Evolutionary conservation across 305 asterid species (phyloP).

Genomic region (Solanum hybrid): DNA sequence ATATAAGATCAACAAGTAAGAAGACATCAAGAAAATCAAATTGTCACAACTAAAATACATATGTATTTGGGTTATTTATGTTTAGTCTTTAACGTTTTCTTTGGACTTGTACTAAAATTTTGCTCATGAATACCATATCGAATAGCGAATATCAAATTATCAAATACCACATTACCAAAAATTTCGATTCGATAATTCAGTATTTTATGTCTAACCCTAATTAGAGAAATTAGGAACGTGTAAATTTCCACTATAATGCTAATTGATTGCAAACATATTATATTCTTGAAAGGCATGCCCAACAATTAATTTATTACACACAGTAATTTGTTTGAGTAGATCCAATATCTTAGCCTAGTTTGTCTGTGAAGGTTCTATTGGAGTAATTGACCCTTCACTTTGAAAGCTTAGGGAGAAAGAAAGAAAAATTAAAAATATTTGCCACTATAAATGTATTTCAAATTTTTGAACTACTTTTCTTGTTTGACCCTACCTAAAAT

Average conservation of each 20-base stretch:
- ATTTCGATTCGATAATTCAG: no score
- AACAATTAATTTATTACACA: neutral
- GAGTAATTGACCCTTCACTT: neutral
- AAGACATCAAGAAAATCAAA: neutral
- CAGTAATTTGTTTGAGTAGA: neutral
- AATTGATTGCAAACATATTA: neutral
- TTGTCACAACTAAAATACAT: neutral
- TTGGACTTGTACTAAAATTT: neutral
- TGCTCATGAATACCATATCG: neutral
- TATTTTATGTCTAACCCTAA: neutral
- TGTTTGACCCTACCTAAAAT: neutral
- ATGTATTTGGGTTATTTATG: neutral
- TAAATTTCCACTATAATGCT: neutral
- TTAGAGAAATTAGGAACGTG: neutral
- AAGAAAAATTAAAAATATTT: neutral
- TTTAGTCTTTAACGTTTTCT: neutral
- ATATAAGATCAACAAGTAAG: neutral
- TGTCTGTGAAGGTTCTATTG: neutral
- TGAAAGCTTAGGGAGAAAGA: neutral
- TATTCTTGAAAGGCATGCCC: neutral
- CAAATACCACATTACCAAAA: neutral
- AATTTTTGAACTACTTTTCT: neutral
- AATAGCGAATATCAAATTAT: no score
- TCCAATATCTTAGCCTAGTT: neutral
- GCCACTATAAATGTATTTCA: neutral